Base-by-base conservation (phyloP, 2,329 filamentous ascomycete species). In the Pseudocercospora ulei region DNA sequence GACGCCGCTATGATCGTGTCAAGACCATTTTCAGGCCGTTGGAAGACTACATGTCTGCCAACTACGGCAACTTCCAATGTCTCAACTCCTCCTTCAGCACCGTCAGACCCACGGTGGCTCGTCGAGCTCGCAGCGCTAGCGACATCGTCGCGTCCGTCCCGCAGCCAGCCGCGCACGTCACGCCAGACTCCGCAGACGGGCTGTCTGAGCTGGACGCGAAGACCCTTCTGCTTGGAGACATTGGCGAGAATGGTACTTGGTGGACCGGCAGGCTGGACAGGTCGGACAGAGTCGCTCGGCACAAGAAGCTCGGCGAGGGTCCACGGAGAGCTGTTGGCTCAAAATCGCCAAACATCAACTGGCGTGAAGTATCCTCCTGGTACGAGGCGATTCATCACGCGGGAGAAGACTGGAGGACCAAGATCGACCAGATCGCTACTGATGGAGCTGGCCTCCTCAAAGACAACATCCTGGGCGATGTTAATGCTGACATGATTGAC, bases 161-260 rank as follows among this genome's bases (percentile, higher is more conserved):
- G 8, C 59, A 65, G 46, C 52, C 54, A 5, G 25, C 34, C 9
- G 46, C 47, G 6, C 38, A 43, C 7, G 33, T 34, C 11, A 35
- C 38, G 4, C 47, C 55, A 45, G 46, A 58, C 61, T 39, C 65
- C 63, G 42, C 58, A 62, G 27, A 63, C 64, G 16, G 60, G 7
- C 44, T 76, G 3, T 70, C 71, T 22, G 78, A 82, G 34, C 62
- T 86, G 12, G 83, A 90, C 56, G 74, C 80, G 1, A 90, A 86
- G 55, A 72, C 81, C 3, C 64, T 88, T 12, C 65, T 86, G 4
- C 60, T 87, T 2, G 82, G 82, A 2, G 75, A 87, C 52, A 70
- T 87, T 49, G 80, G 78, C 1, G 83, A 90, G 56, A 90, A 90
- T 55, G 82, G 81, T 2, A 74, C 73, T 5, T 88, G 82, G 83